phyloP scores from a whole-genome alignment of 192 early-diverging fungal genomes.

The Podochytrium sp. region DNA sequence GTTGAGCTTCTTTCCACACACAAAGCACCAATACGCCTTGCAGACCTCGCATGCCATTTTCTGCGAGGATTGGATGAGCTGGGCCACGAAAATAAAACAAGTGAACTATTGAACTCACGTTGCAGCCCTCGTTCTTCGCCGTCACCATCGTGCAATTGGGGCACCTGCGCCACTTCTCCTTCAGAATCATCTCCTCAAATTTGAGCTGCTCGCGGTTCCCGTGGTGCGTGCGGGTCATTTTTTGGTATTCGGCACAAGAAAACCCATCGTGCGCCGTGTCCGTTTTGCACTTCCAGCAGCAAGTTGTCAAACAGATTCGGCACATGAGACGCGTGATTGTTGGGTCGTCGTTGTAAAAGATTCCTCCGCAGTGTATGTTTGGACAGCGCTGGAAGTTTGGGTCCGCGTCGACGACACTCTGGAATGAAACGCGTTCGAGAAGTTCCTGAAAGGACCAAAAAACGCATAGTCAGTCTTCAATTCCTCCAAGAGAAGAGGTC shows the following conservation, averaged over 20 bases:
- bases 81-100: neutral
- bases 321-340: neutral
- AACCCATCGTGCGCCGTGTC: conserved; percentile 28
- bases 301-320: neutral
- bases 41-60: conserved; percentile 36
- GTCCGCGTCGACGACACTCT: conserved; percentile 7
- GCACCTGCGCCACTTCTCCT: conserved; percentile 27
- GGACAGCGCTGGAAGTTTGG: conserved; percentile 19
- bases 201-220: conserved; percentile 9
- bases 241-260: conserved; percentile 12
- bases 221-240: neutral
- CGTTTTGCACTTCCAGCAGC: conserved; percentile 26
- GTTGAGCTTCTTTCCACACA: conserved; percentile 15
- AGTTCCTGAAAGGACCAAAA: neutral
- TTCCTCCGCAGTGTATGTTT: conserved; percentile 5
- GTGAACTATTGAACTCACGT: conserved; percentile 1
- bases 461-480: neutral
- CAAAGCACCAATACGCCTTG: conserved; percentile 28
- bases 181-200: conserved; percentile 24
- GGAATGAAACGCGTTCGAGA: conserved; percentile 16
- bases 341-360: conserved; percentile 12
- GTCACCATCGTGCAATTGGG: conserved; percentile 22
- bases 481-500: neutral
- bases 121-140: conserved; percentile 25
- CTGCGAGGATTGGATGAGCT: neutral